Conservation (phyloP, 1,284 basidiomycete genomes). For the Trichosporon coremiiforme region DNA sequence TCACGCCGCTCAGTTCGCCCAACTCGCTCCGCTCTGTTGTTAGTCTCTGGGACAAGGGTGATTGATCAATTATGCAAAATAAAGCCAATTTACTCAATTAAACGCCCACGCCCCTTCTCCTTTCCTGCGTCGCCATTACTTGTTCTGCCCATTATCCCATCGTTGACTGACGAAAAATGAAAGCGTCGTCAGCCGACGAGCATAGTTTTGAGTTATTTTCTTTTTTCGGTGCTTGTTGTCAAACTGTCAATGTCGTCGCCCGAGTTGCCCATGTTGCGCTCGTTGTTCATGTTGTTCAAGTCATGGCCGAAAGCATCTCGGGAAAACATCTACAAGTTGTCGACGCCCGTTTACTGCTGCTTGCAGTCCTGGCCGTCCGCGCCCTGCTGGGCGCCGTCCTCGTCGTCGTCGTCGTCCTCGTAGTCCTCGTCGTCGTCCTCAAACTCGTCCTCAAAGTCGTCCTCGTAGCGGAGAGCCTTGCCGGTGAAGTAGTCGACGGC, state of each 20-base stretch:
- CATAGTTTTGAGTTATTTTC: background rate
- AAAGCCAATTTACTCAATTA: constrained; percentile 9
- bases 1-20: too few relatives aligned
- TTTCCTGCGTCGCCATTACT: background rate
- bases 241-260: background rate
- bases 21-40: background rate
- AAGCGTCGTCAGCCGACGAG: background rate
- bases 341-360: constrained; percentile 48
- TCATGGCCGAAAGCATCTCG: constrained; percentile 23
- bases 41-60: background rate
- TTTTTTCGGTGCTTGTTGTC: background rate
- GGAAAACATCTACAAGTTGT: constrained; percentile 9
- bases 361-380: constrained; percentile 49
- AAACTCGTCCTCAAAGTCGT: constrained; percentile 69
- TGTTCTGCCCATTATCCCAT: background rate
- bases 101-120: background rate
- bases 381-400: constrained; percentile 32
- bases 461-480: constrained; percentile 90
- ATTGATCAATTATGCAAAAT: constrained; percentile 12
- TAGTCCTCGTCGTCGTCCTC: constrained; percentile 64
- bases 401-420: constrained; percentile 56
- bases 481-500: constrained; percentile 96
- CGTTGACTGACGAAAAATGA: background rate
- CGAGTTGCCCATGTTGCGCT: too few relatives aligned
- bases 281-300: background rate